Evolutionary conservation across 176 grass and related monocot species (phyloP), one percentile per base, ranked within the genome.

Genomic region (Lolium multiflorum): DNA sequence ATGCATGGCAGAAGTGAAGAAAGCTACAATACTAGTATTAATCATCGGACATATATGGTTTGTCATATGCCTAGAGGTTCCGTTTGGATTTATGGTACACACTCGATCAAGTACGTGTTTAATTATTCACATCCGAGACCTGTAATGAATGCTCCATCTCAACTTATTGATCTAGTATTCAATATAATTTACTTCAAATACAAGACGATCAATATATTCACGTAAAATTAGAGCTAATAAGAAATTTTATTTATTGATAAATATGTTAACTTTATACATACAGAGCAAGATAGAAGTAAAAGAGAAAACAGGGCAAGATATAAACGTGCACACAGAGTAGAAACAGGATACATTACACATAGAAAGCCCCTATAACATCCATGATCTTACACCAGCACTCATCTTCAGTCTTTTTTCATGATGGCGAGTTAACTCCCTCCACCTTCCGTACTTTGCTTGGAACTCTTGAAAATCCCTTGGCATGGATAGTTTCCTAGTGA

Each of bases 401-500:
- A 1, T 46, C 37, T 47, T 73, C 21, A 16, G 5, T 37, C 24
- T 12, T n/a, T 55, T 43, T 12, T n/a, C 9, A n/a, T 35, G 61
- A 21, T 59, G 14, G 0, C 12, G 49, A 54, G 74, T 76, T 21
- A 89, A 47, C 37, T 63, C 58, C 17, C 37, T 55, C 63, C 63
- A 50, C n/a, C 63, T 5, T 78, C 0, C 21, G 25, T 50, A 20
- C 37, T 44, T 47, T 57, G 22, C 6, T 50, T 5, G 65, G 78
- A 69, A 28, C 4, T 78, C 18, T 76, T 26, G 11, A 46, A 65
- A 49, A 59, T 59, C 8, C 15, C 56, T 25, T 9, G 16, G 48
- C 83, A 89, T 5, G 88, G 82, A 38, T 76, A 89, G 0, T n/a
- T 85, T 61, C 83, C 50, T 52, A 69, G 41, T 51, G 83, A 63